Evolutionary conservation across 2,329 filamentous ascomycete genomes (phyloP).

Genomic region (Cytospora mali): DNA sequence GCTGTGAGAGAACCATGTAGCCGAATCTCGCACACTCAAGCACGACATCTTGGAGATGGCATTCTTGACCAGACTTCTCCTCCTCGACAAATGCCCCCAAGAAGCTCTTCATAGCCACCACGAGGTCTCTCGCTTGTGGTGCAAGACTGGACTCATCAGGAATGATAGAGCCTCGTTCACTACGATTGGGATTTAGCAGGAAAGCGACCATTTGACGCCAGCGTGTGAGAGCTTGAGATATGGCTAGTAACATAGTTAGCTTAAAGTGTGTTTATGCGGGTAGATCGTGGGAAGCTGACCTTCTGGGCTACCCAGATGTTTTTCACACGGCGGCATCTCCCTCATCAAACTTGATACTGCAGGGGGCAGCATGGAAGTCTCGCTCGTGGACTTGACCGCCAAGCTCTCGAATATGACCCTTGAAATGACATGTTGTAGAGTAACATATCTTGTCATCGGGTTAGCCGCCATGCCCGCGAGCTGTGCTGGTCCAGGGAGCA

Average conservation of each 20-base stretch:
- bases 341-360: conserved; percentile 37
- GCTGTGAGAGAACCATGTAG: conserved; percentile 47
- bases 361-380: conserved; percentile 42
- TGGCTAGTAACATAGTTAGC: conserved; percentile 28
- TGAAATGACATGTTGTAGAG: conserved; percentile 44
- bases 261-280: not conserved
- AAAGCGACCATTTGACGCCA: conserved; percentile 49
- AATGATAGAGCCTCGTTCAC: conserved; percentile 40
- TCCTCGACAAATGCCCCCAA: conserved; percentile 39
- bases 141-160: conserved; percentile 36
- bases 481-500: conserved; percentile 13
- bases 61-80: conserved; percentile 39
- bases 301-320: conserved; percentile 32
- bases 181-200: conserved; percentile 44
- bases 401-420: conserved; percentile 41
- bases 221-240: conserved; percentile 40
- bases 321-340: conserved; percentile 36
- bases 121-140: conserved; percentile 38
- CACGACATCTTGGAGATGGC: conserved; percentile 44
- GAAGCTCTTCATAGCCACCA: conserved; percentile 39
- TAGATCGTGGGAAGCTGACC: conserved; percentile 34
- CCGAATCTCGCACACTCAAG: conserved; percentile 45
- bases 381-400: conserved; percentile 34
- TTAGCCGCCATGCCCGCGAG: conserved; percentile 39
- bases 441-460: conserved; percentile 37